Evolutionary conservation across 495 filamentous ascomycete species (phyloP), one percentile per base, ranked within the genome.

Genomic region (Xylaria castorea): DNA sequence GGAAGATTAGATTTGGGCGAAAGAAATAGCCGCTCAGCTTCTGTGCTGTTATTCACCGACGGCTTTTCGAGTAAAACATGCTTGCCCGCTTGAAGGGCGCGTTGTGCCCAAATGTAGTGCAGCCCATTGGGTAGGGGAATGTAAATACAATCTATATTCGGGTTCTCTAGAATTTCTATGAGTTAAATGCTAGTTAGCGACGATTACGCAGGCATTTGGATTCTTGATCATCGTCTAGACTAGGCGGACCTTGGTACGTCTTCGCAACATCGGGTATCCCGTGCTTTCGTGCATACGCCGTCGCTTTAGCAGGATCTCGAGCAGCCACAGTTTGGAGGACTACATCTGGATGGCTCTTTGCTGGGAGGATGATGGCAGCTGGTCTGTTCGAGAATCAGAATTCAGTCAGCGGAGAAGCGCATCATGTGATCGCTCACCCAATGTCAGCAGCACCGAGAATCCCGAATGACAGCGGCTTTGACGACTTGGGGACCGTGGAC

Each of bases 1-100:
- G 11, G 84, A 16, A 64, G 4, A 30, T 3, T n/a, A 12, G 61
- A 14, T 80, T 6, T 75, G 78, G 18, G 79, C 30, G 75, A 74
- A 61, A 74, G 74, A 78, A 88, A 87, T 51, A 89, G 78, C 5
- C 72, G 66, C 42, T 74, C 73, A 18, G 87, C 87, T 74, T 89
- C 87, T 8, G 63, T 70, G 36, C 80, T 75, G 75, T 89, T 91
- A 36, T 84, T 85, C 3, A 82, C 81, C 12, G 84, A 85, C 0
- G 88, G 87, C 74, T 90, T 90, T 75, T 90, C 88, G 11, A 86
- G 75, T 0, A 90, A 81, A 18, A 90, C 87, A 76, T 90, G 88
- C 73, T 90, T 89, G 12, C 87, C 87, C 3, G 87, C 86, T 48
- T 80, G 74, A 38, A 89, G 75, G 16, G 86, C 78, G 67, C 84